Conservation (phyloP, 2,329 filamentous ascomycete species). For the Ambrosiella beaveri region DNA sequence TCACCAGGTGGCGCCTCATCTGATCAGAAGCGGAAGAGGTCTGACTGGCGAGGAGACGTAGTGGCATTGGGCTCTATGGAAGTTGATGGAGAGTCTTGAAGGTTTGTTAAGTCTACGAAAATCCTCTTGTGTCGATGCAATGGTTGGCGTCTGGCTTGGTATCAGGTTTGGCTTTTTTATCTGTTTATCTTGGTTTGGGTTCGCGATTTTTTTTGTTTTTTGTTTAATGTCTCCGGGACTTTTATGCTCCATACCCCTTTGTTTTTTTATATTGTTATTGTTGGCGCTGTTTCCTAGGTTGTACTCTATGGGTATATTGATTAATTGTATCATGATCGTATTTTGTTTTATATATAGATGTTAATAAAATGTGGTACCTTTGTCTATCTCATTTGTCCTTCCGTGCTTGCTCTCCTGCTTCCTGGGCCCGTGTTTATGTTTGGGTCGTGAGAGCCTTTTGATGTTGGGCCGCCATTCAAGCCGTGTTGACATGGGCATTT, state of each 20-base stretch:
- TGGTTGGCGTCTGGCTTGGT: not conserved
- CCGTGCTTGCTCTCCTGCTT: no score
- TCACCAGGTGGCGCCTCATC: not conserved
- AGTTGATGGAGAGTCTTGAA: conserved; percentile 7
- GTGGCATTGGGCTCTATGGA: conserved; percentile 8
- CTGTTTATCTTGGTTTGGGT: not conserved
- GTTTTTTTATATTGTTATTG: not conserved
- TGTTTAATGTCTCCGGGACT: not conserved
- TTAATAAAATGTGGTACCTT: no score
- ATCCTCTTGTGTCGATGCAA: not conserved
- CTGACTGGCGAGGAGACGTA: conserved; percentile 10
- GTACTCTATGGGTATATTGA: not conserved
- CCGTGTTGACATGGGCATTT: no score
- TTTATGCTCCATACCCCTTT: conserved; percentile 7
- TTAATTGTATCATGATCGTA: not conserved
- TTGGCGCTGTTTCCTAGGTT: not conserved
- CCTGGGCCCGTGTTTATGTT: no score
- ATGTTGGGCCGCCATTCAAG: no score
- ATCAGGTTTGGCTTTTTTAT: not conserved
- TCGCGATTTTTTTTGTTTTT: not conserved
- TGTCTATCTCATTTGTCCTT: no score
- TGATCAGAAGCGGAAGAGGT: conserved; percentile 11
- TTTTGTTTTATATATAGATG: no score
- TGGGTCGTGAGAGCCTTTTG: no score
- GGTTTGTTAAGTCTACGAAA: not conserved